Evolutionary conservation across 164 flowering plant genomes (phyloP).

Genomic region (Kingdonia uniflora): DNA sequence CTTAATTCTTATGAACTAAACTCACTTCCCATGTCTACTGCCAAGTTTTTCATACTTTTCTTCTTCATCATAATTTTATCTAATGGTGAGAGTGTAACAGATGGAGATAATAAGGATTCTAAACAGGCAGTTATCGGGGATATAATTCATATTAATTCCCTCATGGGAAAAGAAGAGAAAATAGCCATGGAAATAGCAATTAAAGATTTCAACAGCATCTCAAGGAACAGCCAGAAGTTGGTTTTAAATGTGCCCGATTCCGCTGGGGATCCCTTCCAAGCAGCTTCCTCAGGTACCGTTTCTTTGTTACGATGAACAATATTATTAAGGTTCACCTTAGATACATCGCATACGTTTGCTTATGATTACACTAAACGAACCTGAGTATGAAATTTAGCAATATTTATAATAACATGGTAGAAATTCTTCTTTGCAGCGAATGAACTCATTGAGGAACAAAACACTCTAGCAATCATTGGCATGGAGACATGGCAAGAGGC

Average conservation of each 20-base stretch:
- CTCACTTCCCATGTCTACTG: too few relatives aligned
- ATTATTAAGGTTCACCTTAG: too few relatives aligned
- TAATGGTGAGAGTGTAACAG: neutral
- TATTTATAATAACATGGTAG: neutral
- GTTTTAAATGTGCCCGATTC: conserved; percentile 15
- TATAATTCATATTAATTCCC: conserved; percentile 9
- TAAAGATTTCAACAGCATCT: conserved; percentile 1
- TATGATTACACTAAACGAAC: too few relatives aligned
- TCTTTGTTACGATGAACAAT: too few relatives aligned
- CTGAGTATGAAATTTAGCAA: too few relatives aligned
- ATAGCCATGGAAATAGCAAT: conserved; percentile 22
- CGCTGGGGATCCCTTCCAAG: conserved; percentile 15
- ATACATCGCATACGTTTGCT: too few relatives aligned
- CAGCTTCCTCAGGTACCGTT: conserved; percentile 18
- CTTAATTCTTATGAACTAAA: too few relatives aligned
- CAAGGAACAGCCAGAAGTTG: conserved; percentile 6
- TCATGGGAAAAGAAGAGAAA: conserved; percentile 18
- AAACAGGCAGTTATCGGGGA: conserved; percentile 6
- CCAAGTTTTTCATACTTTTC: too few relatives aligned
- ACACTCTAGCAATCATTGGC: conserved; percentile 24
- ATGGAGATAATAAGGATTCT: neutral
- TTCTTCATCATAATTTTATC: neutral
- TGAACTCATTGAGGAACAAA: conserved; percentile 17
- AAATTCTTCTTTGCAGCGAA: conserved; percentile 14
- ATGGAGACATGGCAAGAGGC: conserved; percentile 37